Conservation (phyloP, 1,284 basidiomycete species). For the Coniferiporia weirii region DNA sequence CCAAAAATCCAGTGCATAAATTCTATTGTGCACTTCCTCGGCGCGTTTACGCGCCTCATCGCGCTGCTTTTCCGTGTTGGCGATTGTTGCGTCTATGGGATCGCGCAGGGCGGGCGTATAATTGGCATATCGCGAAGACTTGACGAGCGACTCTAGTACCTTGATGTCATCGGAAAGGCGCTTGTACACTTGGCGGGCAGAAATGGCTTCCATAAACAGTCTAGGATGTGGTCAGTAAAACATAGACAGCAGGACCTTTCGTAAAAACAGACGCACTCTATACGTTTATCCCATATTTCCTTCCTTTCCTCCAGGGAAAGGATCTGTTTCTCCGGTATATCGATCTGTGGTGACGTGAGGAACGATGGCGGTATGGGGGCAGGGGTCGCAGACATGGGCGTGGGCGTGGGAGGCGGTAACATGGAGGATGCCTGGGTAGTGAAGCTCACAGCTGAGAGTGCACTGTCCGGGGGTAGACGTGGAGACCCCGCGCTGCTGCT, state of each 20-base stretch:
- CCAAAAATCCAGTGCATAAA: constrained; percentile 37
- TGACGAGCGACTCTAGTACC: not conserved
- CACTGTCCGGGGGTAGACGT: not conserved
- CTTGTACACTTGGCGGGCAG: not conserved
- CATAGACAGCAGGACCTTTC: not conserved
- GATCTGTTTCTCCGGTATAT: not conserved
- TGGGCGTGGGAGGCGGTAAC: not conserved
- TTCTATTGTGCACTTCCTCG: constrained; percentile 23
- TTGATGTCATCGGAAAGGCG: constrained; percentile 2
- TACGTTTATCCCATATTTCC: constrained; percentile 14
- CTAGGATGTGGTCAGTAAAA: not conserved
- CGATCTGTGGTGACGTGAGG: not conserved
- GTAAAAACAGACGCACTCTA: constrained; percentile 11
- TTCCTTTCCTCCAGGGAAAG: constrained; percentile 5
- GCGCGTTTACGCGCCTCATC: constrained; percentile 28
- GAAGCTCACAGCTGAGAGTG: not conserved
- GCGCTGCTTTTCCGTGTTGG: constrained; percentile 26
- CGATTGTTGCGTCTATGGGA: not conserved
- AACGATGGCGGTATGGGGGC: not conserved
- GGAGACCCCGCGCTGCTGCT: not conserved
- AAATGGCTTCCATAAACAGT: constrained; percentile 1
- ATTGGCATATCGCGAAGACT: not conserved
- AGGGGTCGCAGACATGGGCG: not conserved
- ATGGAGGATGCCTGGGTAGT: not conserved
- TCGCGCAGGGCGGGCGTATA: not conserved